These are phyloP conservation scores for Sisymbrium altissimum DNA, from an alignment of 345 rosid species.

Conservation along the genomic window DNA sequence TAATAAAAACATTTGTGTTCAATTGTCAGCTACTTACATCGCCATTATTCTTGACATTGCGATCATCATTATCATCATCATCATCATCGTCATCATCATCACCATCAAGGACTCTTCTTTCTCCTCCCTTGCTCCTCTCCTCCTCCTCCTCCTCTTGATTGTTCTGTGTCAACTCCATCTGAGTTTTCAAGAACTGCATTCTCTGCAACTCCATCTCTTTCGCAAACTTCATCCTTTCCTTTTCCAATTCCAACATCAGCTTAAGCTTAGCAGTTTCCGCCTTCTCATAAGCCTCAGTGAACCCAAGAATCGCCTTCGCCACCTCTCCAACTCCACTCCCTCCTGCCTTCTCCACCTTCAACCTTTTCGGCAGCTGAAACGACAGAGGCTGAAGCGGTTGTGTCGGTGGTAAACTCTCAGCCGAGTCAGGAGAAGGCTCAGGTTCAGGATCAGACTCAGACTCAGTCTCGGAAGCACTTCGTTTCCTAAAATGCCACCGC, in stretches of 20 bases:
- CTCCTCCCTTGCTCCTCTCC: conserved; percentile 20
- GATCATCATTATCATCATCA: conserved; percentile 2
- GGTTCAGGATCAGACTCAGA: conserved; percentile 40
- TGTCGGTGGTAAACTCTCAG: conserved; percentile 44
- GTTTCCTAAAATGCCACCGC: conserved; percentile 46
- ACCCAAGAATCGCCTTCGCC: conserved; percentile 59
- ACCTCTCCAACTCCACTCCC: conserved; percentile 40
- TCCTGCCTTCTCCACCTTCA: conserved; percentile 28
- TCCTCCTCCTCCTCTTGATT: conserved; percentile 25
- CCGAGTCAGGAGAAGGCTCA: conserved; percentile 37
- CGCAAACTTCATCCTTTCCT: conserved; percentile 78
- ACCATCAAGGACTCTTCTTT: not conserved
- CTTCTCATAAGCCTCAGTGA: conserved; percentile 80
- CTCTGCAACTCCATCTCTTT: conserved; percentile 92
- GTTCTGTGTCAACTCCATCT: conserved; percentile 65
- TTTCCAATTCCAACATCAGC: conserved; percentile 83
- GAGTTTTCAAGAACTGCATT: conserved; percentile 90
- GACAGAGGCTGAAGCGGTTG: conserved; percentile 12
- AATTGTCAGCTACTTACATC: conserved; percentile 35
- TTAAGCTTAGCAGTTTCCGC: conserved; percentile 76
- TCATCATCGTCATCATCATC: conserved; percentile 7
- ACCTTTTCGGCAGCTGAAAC: conserved; percentile 17
- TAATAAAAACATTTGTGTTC: conserved; percentile 2
- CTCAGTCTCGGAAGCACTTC: conserved; percentile 38
- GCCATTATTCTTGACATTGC: conserved; percentile 28